Evolutionary conservation across 352 stramenopile genomes (phyloP).

Genomic region (Pythium brachiatum): DNA sequence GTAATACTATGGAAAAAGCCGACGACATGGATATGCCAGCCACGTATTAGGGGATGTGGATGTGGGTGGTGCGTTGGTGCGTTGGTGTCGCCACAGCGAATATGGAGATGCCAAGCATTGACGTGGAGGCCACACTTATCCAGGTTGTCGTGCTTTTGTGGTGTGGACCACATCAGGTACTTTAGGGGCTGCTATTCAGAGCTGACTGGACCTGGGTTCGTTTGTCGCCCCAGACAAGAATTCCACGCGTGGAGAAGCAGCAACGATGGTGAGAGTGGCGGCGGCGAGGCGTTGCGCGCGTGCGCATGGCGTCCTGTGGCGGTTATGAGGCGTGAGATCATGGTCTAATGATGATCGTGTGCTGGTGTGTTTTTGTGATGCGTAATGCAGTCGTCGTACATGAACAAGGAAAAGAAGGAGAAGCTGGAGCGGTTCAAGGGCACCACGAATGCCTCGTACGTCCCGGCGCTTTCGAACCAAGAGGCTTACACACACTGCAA

Average conservation of each 20-base stretch:
- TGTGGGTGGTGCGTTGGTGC: too few relatives aligned
- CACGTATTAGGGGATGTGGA: too few relatives aligned
- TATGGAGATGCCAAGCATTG: too few relatives aligned
- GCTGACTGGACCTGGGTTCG: not conserved
- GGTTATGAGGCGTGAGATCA: not conserved
- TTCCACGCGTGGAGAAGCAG: not conserved
- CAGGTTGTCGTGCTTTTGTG: too few relatives aligned
- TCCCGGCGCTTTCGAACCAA: not conserved
- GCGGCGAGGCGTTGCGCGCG: not conserved
- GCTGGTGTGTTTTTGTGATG: not conserved
- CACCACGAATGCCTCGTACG: slow-evolving; percentile 73
- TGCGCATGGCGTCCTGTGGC: not conserved
- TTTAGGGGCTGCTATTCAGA: not conserved
- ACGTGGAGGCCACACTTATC: too few relatives aligned
- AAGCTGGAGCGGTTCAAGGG: slow-evolving; percentile 71
- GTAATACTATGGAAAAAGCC: not conserved
- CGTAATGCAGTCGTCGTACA: slow-evolving; percentile 12
- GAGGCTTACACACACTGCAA: not conserved
- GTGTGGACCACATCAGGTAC: not conserved
- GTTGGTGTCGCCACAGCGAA: too few relatives aligned
- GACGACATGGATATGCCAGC: too few relatives aligned
- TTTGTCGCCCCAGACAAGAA: slow-evolving; percentile 2
- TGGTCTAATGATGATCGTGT: not conserved
- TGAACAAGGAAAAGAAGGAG: slow-evolving; percentile 63
- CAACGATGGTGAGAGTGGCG: not conserved